Evolutionary conservation across 2,329 filamentous ascomycete genomes (phyloP).

Genomic region (Lomentospora prolificans): DNA sequence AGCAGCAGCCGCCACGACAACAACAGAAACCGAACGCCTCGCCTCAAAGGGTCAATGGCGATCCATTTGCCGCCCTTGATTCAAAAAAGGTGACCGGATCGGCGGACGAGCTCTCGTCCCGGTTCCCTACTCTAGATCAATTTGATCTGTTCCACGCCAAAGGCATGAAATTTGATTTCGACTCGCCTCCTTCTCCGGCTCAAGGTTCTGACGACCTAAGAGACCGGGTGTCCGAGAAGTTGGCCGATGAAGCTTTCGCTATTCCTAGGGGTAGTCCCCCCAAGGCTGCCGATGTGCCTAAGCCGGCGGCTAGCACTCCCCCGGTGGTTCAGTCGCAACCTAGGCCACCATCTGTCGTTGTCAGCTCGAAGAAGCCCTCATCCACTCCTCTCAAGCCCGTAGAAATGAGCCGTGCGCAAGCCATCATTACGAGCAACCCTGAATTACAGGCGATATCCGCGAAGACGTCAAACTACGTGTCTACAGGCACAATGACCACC

Average conservation of each 20-base stretch:
- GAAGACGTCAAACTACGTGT: constrained; percentile 23
- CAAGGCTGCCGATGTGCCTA: constrained; percentile 19
- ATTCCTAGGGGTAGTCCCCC: constrained; percentile 22
- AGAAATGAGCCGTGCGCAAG: constrained; percentile 50
- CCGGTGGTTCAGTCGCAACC: background rate
- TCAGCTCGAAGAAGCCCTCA: constrained; percentile 8
- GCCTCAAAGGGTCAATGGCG: constrained; percentile 59
- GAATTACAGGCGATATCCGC: constrained; percentile 45
- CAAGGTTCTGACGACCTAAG: constrained; percentile 41
- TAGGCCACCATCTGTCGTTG: background rate
- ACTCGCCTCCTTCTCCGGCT: constrained; percentile 39
- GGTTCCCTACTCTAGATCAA: constrained; percentile 86
- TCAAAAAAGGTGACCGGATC: constrained; percentile 36
- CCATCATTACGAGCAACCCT: constrained; percentile 53
- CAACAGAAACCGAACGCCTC: constrained; percentile 53
- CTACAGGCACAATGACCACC: constrained; percentile 72
- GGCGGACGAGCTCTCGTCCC: constrained; percentile 70
- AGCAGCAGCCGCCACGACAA: constrained; percentile 24
- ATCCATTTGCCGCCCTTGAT: constrained; percentile 89
- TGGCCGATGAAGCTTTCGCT: constrained; percentile 79
- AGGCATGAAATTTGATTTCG: constrained; percentile 76
- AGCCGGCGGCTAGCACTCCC: constrained; percentile 13
- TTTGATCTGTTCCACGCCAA: constrained; percentile 85
- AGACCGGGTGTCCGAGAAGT: constrained; percentile 60
- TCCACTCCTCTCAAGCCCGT: constrained; percentile 31